Evolutionary conservation across 331 rosid genomes (phyloP), one percentile per base, ranked within the genome.

Genomic region (Phaseolus coccineus): DNA sequence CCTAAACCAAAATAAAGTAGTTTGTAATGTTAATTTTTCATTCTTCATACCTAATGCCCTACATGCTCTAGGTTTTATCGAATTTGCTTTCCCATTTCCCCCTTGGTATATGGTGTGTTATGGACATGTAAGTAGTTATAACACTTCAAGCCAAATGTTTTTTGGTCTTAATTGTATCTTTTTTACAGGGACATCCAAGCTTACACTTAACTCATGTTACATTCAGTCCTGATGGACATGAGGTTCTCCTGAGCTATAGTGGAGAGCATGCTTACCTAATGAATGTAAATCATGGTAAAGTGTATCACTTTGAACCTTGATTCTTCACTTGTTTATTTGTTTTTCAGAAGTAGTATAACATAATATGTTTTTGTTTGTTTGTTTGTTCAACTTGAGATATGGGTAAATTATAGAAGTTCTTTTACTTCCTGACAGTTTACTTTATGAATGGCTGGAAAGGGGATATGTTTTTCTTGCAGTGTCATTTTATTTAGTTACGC

Each of bases 201-300:
- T 82, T 96, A 88, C 94, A 91, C 87, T 83, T 96, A 73, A 96
- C 99, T 79, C 98, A 96, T 85, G 98, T 91, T 86, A 77, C 98
- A 51, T 96, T 96, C 86, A 90, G 96, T 87, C 99, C 99, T 14
- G 90, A 87, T 82, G 99, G 99, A 58, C 90, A 86, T 51, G 99
- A 96, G 90, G 97, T 96, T 87, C 97, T 96, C 74, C 98, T 96
- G 69, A 93, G 98, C 87, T 96, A 93, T 80, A 93, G 99, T 83
- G 99, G 99, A 85, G 99, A 93, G 84, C 99, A 96, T 74, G 96
- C 87, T 67, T 96, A 93, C 84, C 80, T 96, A 86, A 93, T 96
- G 97, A 88, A 96, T 81, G 90, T 88, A 63, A 88, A 90, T 89
- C 85, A 82, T 61, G 95, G 99, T 96, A 90, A 77, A 81, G 52